These are phyloP conservation scores for Mortierella sp. DNA, from an alignment of 371 early-diverging fungal species.

Conservation along the genomic window DNA sequence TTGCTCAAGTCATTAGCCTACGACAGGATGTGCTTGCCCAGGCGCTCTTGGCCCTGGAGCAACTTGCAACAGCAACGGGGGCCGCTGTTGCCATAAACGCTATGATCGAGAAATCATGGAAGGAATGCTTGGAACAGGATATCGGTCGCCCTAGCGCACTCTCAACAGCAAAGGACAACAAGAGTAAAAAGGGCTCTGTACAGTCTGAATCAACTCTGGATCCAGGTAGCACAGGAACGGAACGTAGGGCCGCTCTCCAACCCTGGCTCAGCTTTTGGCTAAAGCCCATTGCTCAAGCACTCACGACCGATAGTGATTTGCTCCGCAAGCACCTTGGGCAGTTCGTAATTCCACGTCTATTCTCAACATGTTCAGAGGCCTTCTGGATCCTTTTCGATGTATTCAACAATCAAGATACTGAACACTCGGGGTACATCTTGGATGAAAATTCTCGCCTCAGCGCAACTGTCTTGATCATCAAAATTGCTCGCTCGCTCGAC, in stretches of 20 bases:
- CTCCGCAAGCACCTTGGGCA: slow-evolving; percentile 55
- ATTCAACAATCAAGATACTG: slow-evolving; percentile 13
- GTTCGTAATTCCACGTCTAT: slow-evolving; percentile 48
- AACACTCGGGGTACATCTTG: slow-evolving; percentile 30
- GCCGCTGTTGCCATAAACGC: slow-evolving; percentile 62
- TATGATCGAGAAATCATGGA: slow-evolving; percentile 48
- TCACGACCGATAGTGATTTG: slow-evolving; percentile 47
- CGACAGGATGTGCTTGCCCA: slow-evolving; percentile 69
- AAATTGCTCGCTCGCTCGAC: slow-evolving; percentile 66
- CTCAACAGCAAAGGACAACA: background rate
- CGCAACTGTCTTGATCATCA: slow-evolving; percentile 53
- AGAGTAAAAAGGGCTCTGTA: background rate
- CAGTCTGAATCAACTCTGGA: slow-evolving; percentile 9
- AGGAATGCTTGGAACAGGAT: slow-evolving; percentile 54
- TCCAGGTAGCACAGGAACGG: background rate
- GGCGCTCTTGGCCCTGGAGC: slow-evolving; percentile 70
- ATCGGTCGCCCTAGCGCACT: slow-evolving; percentile 25
- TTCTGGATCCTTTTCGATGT: slow-evolving; percentile 54
- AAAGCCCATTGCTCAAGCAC: slow-evolving; percentile 41
- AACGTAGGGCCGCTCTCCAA: slow-evolving; percentile 30
- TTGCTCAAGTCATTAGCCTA: slow-evolving; percentile 59
- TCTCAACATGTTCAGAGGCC: slow-evolving; percentile 37
- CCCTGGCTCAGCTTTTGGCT: slow-evolving; percentile 55
- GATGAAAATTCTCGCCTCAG: slow-evolving; percentile 43
- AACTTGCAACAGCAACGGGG: slow-evolving; percentile 73